Percentiles rank a stretch among this genome's conserved stretches.
These are phyloP conservation scores for Plantago elongata DNA, from an alignment of 257 asterid genomes.

Conservation along the genomic window DNA sequence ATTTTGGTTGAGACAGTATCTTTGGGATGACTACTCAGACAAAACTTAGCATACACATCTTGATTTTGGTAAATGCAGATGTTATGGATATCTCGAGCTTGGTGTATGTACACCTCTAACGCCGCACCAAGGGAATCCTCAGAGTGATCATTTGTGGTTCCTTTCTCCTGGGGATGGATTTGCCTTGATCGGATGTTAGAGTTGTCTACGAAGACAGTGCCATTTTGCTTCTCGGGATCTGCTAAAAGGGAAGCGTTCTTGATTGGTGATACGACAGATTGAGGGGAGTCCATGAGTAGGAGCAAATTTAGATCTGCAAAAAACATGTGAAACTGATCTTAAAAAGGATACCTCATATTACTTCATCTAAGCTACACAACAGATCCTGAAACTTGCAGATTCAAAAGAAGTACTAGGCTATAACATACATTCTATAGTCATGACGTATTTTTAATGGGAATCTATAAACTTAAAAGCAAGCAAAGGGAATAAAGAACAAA, in stretches of 20 bases:
- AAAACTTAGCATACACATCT: constrained; percentile 87
- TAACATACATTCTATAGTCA: neutral
- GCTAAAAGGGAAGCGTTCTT: constrained; percentile 45
- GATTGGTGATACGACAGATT: constrained; percentile 83
- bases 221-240: constrained; percentile 55
- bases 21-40: constrained; percentile 83
- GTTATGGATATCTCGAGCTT: constrained; percentile 90
- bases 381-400: constrained; percentile 2
- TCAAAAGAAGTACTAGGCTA: neutral
- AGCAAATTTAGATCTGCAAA: constrained; percentile 37
- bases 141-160: constrained; percentile 25
- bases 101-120: constrained; percentile 73
- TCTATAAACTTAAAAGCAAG: neutral
- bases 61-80: constrained; percentile 94
- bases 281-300: constrained; percentile 82
- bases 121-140: constrained; percentile 48
- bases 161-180: constrained; percentile 35
- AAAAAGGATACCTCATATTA: constrained; percentile 11
- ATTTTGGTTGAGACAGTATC: constrained; percentile 65
- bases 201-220: constrained; percentile 29
- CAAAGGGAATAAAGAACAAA: constrained; percentile 1
- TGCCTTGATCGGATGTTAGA: constrained; percentile 27
- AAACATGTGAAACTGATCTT: constrained; percentile 5
- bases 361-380: neutral
- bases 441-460: neutral